Evolutionary conservation across 106 monocot species (phyloP).

Genomic region (Platanthera zijinensis): DNA sequence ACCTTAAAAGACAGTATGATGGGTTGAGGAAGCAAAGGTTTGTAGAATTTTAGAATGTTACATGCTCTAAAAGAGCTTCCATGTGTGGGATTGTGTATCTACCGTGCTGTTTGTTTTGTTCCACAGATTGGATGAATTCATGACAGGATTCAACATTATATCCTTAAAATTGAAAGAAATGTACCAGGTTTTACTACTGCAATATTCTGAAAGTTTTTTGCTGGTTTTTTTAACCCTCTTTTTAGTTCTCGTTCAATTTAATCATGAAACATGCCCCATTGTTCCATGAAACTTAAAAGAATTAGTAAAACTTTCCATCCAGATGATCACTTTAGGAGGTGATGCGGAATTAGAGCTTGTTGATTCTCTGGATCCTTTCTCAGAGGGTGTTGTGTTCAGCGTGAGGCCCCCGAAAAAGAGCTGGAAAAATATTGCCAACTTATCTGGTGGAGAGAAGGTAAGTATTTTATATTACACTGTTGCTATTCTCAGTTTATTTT

Average conservation of each 20-base stretch:
- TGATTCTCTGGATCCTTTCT: slow-evolving; percentile 98
- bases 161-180: slow-evolving; percentile 97
- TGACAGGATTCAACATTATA: slow-evolving; percentile 95
- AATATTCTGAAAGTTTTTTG: slow-evolving; percentile 1
- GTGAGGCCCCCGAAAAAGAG: slow-evolving; percentile 98
- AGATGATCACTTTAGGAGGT: slow-evolving; percentile 99
- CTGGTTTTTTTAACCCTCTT: background rate
- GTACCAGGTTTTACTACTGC: slow-evolving; percentile 66
- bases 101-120: slow-evolving; percentile 3
- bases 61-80: background rate
- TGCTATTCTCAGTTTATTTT: background rate
- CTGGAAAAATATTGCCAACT: slow-evolving; percentile 99
- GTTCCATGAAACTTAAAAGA: background rate
- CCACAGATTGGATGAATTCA: slow-evolving; percentile 88
- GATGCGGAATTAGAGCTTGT: slow-evolving; percentile 98
- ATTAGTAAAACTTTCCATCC: slow-evolving; percentile 4
- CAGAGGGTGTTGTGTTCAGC: slow-evolving; percentile 98
- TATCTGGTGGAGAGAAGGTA: slow-evolving; percentile 98
- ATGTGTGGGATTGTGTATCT: background rate
- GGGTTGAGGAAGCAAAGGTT: slow-evolving; percentile 82
- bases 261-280: background rate
- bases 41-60: slow-evolving; percentile 1
- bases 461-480: background rate
- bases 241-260: background rate
- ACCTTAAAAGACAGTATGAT: slow-evolving; percentile 84